Evolutionary conservation across 805 yeast genomes (phyloP), one percentile per base, ranked within the genome.

Genomic region (Nakazawaea pomicola): DNA sequence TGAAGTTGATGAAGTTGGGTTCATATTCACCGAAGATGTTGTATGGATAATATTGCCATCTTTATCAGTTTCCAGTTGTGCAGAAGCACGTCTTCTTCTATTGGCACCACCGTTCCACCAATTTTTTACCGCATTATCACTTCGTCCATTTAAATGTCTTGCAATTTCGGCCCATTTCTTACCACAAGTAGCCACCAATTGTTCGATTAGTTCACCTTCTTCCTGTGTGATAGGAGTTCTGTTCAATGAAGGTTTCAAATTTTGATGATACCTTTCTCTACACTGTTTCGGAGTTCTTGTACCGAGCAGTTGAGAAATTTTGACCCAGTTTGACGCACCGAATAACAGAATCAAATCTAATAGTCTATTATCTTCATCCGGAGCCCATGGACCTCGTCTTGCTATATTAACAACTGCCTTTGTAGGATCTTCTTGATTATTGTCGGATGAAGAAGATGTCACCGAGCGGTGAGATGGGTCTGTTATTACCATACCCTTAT

Each of bases 101-200:
- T 85, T 87, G 11, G 95, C 91, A 7, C 95, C 95, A 4, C 96
- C 95, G 56, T 87, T 87, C 96, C 96, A 88, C 96, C 96, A 89
- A 62, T 89, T 89, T 57, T 87, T 87, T 52, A 87, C 86, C 16
- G 95, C 89, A 58, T 87, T 88, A 60, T 88, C 96, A n/a, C 83
- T 74, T 40, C 96, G 68, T 2, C 96, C 95, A 47, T 84, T 82
- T 44, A 88, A 64, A 60, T 87, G 95, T 39, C 95, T 73, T 14
- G 95, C 87, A 34, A 88, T 89, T 55, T 86, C 95, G 0, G 96
- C 96, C 96, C 96, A 88, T 52, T 85, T 74, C 59, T 88, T 87
- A 34, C 96, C 96, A 56, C 85, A 77, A 49, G 78, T 74, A 9
- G 68, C 74, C 30, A 89, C 96, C 41, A 89, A 69, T 48, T 78